Base-by-base conservation (phyloP, 2,329 filamentous ascomycete genomes). In the Fusarium temperatum region DNA sequence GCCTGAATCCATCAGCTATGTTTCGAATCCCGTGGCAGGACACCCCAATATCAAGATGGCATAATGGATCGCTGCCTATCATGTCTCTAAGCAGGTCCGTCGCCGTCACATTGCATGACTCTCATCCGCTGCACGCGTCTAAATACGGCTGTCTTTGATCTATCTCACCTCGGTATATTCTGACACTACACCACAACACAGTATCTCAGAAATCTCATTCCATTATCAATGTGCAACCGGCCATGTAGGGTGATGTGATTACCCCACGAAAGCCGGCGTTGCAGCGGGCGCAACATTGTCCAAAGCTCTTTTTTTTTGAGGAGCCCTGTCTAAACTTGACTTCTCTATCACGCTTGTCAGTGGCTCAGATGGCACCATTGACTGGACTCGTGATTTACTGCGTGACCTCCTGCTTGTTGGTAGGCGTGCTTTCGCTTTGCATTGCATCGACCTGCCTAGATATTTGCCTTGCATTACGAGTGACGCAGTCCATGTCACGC, bases 221-320 rank as follows among this genome's bases (percentile, higher is more conserved):
- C 42, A 22, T 44, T 24, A 56, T 58, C 44, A 58, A 56, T 66
- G 66, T 75, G 36, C 42, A 67, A 66, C 41, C 39, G 20, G 26
- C n/a, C 28, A 24, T 35, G 53, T 65, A 61, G 63, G 71, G 63
- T 63, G 68, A 73, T 75, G 55, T 24, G 48, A 28, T 68, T 68
- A 77, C 74, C 75, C 75, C 75, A 75, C 74, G 72, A 74, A 42
- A 73, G 61, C 42, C 72, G 66, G 63, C 62, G 38, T 48, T 72
- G 53, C 61, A 73, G 70, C 72, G 75, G 74, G 74, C 74, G 75
- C 70, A 77, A 44, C 47, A 63, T 42, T 50, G 20, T 48, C 53
- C 44, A 56, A 50, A 54, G 55, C 47, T 69, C 68, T 59, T 44
- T 51, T 24, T 24, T 66, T 63, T 47, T 63, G 50, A 26, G 51